Evolutionary conservation across 768 basidiomycete species (phyloP).

Genomic region (Xerocomellus amylosporus): DNA sequence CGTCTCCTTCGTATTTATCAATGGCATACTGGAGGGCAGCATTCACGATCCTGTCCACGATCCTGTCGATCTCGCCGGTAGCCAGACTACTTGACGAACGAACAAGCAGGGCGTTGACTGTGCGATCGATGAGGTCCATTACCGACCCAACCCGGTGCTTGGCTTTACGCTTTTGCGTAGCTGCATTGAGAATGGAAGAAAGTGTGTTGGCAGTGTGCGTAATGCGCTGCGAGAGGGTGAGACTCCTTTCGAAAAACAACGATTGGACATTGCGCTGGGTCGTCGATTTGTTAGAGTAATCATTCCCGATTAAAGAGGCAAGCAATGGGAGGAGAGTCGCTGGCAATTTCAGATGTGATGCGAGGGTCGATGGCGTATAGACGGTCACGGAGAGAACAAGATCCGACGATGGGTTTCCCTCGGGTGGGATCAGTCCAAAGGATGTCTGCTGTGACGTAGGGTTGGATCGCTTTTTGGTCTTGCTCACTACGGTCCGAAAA

Average conservation of each 20-base stretch:
- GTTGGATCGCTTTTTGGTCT: conserved; percentile 46
- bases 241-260: conserved; percentile 64
- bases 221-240: conserved; percentile 62
- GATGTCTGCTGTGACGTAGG: conserved; percentile 19
- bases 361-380: conserved; percentile 61
- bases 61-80: conserved; percentile 59
- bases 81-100: conserved; percentile 45
- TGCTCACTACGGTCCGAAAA: conserved; percentile 59
- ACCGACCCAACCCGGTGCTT: conserved; percentile 63
- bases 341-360: conserved; percentile 64
- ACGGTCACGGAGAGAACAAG: conserved; percentile 53
- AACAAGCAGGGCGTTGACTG: conserved; percentile 59
- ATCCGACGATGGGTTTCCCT: conserved; percentile 31
- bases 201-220: conserved; percentile 60
- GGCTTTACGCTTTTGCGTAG: conserved; percentile 45
- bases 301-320: conserved; percentile 78
- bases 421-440: conserved; percentile 54
- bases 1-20: conserved; percentile 49
- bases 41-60: conserved; percentile 68
- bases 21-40: conserved; percentile 78
- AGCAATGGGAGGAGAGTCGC: conserved; percentile 71
- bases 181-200: conserved; percentile 49
- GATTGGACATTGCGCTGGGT: conserved; percentile 51
- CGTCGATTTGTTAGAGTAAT: conserved; percentile 58
- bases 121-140: conserved; percentile 73